These are phyloP conservation scores for Ogataea populi-albae DNA, from an alignment of 805 yeast species.

Conservation along the genomic window DNA sequence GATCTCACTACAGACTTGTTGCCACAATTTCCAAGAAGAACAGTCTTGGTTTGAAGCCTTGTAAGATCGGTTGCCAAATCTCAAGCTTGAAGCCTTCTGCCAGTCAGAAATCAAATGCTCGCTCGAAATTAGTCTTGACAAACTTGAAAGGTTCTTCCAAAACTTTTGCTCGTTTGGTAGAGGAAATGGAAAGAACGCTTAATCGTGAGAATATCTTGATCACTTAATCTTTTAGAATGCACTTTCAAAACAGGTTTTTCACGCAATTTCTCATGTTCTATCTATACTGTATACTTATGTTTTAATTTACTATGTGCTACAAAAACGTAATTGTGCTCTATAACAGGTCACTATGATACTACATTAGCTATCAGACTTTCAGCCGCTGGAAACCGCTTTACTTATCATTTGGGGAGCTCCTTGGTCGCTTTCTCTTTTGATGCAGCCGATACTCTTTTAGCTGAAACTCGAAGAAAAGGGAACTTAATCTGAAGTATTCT, in stretches of 20 bases:
- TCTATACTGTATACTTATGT: too few relatives aligned
- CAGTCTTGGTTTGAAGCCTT: constrained; percentile 58
- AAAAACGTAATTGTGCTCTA: too few relatives aligned
- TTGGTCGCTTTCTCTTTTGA: too few relatives aligned
- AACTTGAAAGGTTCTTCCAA: constrained; percentile 64
- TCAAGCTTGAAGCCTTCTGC: constrained; percentile 32
- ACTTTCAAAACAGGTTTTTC: too few relatives aligned
- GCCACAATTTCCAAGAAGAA: constrained; percentile 64
- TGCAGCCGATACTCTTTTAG: constrained; percentile 6
- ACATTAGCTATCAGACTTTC: too few relatives aligned
- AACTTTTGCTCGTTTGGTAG: constrained; percentile 56
- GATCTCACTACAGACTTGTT: constrained; percentile 43
- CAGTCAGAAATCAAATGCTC: constrained; percentile 26
- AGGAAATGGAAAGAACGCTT: constrained; percentile 63
- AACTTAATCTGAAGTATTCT: constrained; percentile 20
- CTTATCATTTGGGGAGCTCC: too few relatives aligned
- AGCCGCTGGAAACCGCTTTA: too few relatives aligned
- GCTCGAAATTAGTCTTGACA: constrained; percentile 54
- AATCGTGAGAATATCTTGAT: constrained; percentile 60
- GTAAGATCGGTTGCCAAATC: constrained; percentile 58
- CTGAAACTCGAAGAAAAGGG: constrained; percentile 25
- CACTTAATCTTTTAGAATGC: too few relatives aligned
- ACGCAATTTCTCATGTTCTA: too few relatives aligned
- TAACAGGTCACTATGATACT: too few relatives aligned
- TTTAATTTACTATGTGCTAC: too few relatives aligned